Percentiles rank a stretch among this genome's conserved stretches.
phyloP scores from a whole-genome alignment of 768 basidiomycete species.

The Coprinopsis cinerea region DNA sequence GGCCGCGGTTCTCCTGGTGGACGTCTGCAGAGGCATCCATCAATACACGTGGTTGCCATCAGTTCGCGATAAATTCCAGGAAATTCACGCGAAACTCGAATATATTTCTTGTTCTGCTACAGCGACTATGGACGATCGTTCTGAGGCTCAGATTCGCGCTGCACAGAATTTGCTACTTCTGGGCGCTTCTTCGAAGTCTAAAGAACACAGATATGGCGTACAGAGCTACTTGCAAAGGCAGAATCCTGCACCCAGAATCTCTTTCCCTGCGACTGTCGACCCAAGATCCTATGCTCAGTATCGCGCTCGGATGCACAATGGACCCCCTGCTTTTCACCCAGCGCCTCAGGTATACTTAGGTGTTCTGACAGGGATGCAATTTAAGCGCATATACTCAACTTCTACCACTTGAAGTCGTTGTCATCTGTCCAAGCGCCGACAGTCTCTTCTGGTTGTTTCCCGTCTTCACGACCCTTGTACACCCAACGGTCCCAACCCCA shows the following conservation, averaged over 20 bases:
- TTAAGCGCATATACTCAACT: neutral
- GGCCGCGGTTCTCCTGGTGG: neutral
- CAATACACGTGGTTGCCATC: neutral
- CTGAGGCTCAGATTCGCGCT: conserved; percentile 2
- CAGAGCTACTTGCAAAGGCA: too few relatives aligned
- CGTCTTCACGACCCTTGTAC: too few relatives aligned
- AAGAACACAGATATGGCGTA: neutral
- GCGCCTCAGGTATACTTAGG: neutral
- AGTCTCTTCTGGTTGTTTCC: too few relatives aligned
- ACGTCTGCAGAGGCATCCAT: neutral
- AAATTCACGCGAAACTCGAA: neutral
- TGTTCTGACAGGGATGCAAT: neutral
- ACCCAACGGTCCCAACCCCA: too few relatives aligned
- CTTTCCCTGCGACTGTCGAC: neutral
- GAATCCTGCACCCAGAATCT: neutral
- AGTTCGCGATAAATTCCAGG: too few relatives aligned
- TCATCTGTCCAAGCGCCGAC: neutral
- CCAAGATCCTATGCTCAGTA: neutral
- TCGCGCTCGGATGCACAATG: neutral
- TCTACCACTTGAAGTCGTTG: neutral
- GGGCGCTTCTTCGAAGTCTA: neutral
- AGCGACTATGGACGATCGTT: neutral
- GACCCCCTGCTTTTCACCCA: neutral
- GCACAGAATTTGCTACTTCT: conserved; percentile 4
- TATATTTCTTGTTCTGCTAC: neutral